Evolutionary conservation across 768 basidiomycete genomes (phyloP).

Genomic region (Serpula lacrymans): DNA sequence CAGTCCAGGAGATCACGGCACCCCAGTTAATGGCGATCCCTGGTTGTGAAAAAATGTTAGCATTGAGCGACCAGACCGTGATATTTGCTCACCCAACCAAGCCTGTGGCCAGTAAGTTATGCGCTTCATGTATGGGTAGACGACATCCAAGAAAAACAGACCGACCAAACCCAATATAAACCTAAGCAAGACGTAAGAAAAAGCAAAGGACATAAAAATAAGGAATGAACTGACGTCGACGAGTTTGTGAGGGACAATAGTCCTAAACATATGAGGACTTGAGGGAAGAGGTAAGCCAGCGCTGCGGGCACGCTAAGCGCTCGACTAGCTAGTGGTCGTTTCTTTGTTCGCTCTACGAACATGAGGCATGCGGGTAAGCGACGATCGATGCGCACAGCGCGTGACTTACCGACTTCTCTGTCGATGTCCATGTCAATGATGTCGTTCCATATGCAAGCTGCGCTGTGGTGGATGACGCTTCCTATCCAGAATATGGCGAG

Average conservation of each 20-base stretch:
- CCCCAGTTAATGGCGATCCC: slow-evolving; percentile 60
- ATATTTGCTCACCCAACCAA: slow-evolving; percentile 41
- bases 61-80: no score
- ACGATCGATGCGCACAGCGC: not conserved
- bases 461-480: no score
- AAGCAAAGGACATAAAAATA: not conserved
- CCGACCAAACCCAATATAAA: slow-evolving; percentile 8
- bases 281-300: slow-evolving; percentile 20
- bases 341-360: slow-evolving; percentile 30
- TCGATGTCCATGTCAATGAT: no score
- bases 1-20: slow-evolving; percentile 45
- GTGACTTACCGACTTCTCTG: slow-evolving; percentile 30
- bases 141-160: slow-evolving; percentile 23
- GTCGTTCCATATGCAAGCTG: no score
- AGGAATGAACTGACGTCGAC: slow-evolving; percentile 11
- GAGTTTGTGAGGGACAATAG: slow-evolving; percentile 12
- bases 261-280: slow-evolving; percentile 10
- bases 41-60: not conserved
- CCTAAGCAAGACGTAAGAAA: not conserved
- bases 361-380: no score
- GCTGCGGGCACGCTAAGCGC: slow-evolving; percentile 29
- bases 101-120: slow-evolving; percentile 61
- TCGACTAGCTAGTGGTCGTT: slow-evolving; percentile 30
- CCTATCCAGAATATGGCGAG: no score
- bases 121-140: slow-evolving; percentile 55